Conservation (phyloP, 495 filamentous ascomycete species). For the Penicillium argentinense region DNA sequence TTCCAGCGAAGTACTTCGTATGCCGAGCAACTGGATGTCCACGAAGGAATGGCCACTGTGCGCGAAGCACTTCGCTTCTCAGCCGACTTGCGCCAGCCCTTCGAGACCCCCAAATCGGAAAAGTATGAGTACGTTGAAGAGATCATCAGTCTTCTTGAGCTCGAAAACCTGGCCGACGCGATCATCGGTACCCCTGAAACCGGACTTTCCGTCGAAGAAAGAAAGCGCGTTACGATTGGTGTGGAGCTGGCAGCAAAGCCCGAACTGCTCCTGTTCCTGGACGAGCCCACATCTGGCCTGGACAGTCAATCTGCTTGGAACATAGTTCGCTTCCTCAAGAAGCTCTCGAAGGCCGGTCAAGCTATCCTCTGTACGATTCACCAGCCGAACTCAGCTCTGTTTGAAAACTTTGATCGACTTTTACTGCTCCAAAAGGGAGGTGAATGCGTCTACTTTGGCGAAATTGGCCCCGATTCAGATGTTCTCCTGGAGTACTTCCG, state of each 20-base stretch:
- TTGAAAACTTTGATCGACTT: conserved; percentile 75
- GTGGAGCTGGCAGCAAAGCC: conserved; percentile 87
- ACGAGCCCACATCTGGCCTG: conserved; percentile 87
- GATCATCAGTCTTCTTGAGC: conserved; percentile 75
- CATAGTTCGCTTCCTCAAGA: conserved; percentile 84
- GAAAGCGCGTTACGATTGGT: conserved; percentile 88
- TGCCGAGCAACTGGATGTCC: conserved; percentile 81
- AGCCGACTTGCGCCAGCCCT: conserved; percentile 76
- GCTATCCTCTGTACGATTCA: conserved; percentile 93
- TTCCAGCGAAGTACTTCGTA: conserved; percentile 83
- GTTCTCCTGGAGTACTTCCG: conserved; percentile 53
- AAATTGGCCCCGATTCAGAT: conserved; percentile 56
- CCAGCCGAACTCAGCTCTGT: conserved; percentile 82
- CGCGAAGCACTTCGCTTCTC: conserved; percentile 84
- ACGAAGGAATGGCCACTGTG: conserved; percentile 75
- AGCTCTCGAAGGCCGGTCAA: conserved; percentile 78
- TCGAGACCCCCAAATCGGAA: conserved; percentile 62
- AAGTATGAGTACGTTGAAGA: conserved; percentile 85
- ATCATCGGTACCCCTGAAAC: conserved; percentile 75
- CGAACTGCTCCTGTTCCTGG: conserved; percentile 80
- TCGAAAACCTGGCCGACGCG: conserved; percentile 81
- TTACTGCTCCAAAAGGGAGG: conserved; percentile 66
- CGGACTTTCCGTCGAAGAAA: conserved; percentile 87
- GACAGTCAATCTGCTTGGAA: conserved; percentile 86
- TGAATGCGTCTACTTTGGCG: conserved; percentile 65